phyloP scores from a whole-genome alignment of 1,139 yeast genomes.

The Lodderomyces parapsilosis region DNA sequence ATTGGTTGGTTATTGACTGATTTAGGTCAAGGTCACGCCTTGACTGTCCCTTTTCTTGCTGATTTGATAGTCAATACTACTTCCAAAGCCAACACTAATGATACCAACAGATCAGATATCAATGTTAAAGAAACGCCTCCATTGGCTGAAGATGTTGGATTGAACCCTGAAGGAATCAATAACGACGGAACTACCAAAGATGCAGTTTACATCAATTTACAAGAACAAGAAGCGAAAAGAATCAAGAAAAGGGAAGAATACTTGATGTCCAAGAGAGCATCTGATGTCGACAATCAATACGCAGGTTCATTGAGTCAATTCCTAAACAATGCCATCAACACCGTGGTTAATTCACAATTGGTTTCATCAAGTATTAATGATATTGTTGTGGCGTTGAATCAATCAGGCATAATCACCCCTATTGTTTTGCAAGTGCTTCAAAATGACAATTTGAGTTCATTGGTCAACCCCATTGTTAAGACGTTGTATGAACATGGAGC shows the following conservation, averaged over 20 bases:
- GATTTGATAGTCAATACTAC: constrained; percentile 25
- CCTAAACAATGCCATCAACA: constrained; percentile 30
- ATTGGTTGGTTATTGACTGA: constrained; percentile 29
- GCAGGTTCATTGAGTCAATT: constrained; percentile 36
- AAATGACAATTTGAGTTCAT: constrained; percentile 23
- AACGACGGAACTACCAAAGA: background rate
- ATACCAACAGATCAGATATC: constrained; percentile 11
- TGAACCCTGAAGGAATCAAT: background rate
- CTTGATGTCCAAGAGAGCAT: constrained; percentile 11
- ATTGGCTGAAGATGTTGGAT: constrained; percentile 1
- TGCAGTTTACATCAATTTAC: background rate
- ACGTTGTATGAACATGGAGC: constrained; percentile 36
- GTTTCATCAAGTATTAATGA: constrained; percentile 24
- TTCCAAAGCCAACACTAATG: constrained; percentile 17
- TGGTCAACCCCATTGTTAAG: constrained; percentile 24
- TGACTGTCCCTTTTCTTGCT: constrained; percentile 30
- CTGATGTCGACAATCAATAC: constrained; percentile 14
- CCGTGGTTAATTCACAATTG: constrained; percentile 26
- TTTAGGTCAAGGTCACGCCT: constrained; percentile 30
- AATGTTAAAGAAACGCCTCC: constrained; percentile 5
- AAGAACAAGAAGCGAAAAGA: background rate
- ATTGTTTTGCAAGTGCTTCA: constrained; percentile 26
- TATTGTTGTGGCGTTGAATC: constrained; percentile 31
- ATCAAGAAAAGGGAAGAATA: background rate
- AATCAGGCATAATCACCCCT: constrained; percentile 32